Evolutionary conservation across 768 basidiomycete genomes (phyloP).

Genomic region (Tubosaeta sp.): DNA sequence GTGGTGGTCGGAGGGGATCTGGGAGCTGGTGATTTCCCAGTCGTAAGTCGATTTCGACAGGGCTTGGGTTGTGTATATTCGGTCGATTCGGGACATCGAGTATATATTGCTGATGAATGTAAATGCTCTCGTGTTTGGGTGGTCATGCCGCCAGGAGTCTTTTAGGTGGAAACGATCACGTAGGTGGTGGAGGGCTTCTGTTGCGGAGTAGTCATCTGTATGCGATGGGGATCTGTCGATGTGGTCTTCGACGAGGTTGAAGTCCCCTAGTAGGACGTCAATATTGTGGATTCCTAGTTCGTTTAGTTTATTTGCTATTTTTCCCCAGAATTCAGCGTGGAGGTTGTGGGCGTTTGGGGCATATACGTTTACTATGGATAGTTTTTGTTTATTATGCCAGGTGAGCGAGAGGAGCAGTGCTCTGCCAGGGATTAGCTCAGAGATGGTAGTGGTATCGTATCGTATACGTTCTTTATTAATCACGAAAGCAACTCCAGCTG

Average conservation of each 20-base stretch:
- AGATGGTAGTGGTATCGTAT: neutral
- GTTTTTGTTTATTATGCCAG: neutral
- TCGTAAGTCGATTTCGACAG: neutral
- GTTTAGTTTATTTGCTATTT: neutral
- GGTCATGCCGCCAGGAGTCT: neutral
- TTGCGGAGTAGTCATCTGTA: too few relatives aligned
- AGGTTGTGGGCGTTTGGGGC: constrained; percentile 29
- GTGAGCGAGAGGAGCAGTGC: neutral
- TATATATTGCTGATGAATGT: neutral
- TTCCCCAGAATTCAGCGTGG: constrained; percentile 31
- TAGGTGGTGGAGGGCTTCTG: constrained; percentile 13
- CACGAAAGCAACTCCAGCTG: too few relatives aligned
- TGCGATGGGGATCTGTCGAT: constrained; percentile 33
- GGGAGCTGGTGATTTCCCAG: neutral
- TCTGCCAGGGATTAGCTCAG: neutral
- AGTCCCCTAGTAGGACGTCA: constrained; percentile 39
- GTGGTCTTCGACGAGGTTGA: constrained; percentile 38
- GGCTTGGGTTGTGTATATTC: neutral
- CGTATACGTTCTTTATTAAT: too few relatives aligned
- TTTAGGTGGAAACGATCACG: neutral
- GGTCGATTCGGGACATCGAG: neutral
- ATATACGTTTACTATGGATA: constrained; percentile 33
- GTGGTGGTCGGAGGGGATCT: constrained; percentile 4
- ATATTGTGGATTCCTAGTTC: too few relatives aligned
- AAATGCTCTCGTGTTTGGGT: neutral